Evolutionary conservation across 2,329 filamentous ascomycete genomes (phyloP).

Genomic region (Aureobasidium sp.): DNA sequence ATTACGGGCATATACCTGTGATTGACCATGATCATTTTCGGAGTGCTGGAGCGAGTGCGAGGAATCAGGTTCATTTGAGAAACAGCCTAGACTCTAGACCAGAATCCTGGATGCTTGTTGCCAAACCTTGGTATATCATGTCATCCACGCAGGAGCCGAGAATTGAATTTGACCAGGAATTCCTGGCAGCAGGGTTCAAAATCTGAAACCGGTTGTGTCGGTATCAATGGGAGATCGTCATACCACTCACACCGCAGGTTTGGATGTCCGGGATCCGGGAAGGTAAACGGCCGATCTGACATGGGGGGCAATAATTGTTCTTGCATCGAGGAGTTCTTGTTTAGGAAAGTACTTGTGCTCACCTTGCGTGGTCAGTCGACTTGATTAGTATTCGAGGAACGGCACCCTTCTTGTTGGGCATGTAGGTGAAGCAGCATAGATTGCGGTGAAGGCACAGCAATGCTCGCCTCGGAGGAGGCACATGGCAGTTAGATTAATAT

Average conservation of each 20-base stretch:
- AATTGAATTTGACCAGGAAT: not conserved
- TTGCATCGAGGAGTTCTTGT: not conserved
- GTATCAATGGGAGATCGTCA: conserved; percentile 4
- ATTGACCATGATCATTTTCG: not conserved
- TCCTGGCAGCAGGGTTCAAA: not conserved
- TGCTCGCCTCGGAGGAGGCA: not conserved
- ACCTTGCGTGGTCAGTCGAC: not conserved
- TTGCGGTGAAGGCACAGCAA: not conserved
- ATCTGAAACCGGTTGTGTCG: conserved; percentile 12
- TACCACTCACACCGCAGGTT: conserved; percentile 11
- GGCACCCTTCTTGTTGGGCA: not conserved
- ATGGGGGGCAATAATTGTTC: not conserved
- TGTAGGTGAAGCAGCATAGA: not conserved
- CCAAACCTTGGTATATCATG: conserved; percentile 4
- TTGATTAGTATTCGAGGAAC: not conserved
- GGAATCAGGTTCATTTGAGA: not conserved
- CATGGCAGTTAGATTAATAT: not conserved
- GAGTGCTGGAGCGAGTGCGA: not conserved
- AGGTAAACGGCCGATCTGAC: conserved; percentile 9
- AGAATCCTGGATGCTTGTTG: not conserved
- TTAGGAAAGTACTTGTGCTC: not conserved
- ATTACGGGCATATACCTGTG: not conserved
- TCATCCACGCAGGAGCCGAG: not conserved
- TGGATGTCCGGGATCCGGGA: conserved; percentile 8
- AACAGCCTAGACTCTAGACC: not conserved